phyloP scores from a whole-genome alignment of 345 rosid genomes.

The Gossypium raimondii region DNA sequence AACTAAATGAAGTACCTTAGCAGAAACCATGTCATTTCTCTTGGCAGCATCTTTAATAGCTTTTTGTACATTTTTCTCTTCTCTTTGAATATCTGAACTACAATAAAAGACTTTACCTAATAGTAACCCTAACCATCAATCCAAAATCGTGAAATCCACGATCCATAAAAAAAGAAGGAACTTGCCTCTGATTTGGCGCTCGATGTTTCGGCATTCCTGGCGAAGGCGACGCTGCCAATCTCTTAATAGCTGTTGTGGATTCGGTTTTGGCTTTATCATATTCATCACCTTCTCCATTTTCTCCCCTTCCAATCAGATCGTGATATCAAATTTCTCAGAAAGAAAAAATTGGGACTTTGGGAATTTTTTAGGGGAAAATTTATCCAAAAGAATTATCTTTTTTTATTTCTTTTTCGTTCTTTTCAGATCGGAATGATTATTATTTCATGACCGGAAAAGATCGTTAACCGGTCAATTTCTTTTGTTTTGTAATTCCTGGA shows the following conservation, averaged over 20 bases:
- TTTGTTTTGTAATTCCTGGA: not conserved
- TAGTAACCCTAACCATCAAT: conserved; percentile 6
- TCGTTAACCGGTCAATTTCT: not conserved
- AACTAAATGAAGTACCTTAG: conserved; percentile 47
- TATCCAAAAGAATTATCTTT: not conserved
- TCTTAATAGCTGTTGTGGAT: conserved; percentile 72
- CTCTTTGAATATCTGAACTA: conserved; percentile 77
- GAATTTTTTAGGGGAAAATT: not conserved
- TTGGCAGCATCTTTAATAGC: conserved; percentile 90
- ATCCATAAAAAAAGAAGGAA: not conserved
- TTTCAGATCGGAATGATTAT: too few species aligned
- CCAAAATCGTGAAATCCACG: not conserved
- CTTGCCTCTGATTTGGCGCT: conserved; percentile 84
- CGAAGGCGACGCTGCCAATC: conserved; percentile 95
- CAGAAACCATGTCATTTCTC: conserved; percentile 84
- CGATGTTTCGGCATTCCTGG: conserved; percentile 86
- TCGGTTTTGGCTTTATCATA: conserved; percentile 72
- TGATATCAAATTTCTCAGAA: not conserved
- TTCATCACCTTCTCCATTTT: conserved; percentile 78
- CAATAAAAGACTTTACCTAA: not conserved
- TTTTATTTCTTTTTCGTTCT: too few species aligned
- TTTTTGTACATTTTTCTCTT: conserved; percentile 80
- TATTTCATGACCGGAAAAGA: not conserved
- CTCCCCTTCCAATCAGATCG: not conserved
- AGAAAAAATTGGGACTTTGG: not conserved